Evolutionary conservation across 2,329 filamentous ascomycete genomes (phyloP).

Genomic region (Penicillium janthinellum): DNA sequence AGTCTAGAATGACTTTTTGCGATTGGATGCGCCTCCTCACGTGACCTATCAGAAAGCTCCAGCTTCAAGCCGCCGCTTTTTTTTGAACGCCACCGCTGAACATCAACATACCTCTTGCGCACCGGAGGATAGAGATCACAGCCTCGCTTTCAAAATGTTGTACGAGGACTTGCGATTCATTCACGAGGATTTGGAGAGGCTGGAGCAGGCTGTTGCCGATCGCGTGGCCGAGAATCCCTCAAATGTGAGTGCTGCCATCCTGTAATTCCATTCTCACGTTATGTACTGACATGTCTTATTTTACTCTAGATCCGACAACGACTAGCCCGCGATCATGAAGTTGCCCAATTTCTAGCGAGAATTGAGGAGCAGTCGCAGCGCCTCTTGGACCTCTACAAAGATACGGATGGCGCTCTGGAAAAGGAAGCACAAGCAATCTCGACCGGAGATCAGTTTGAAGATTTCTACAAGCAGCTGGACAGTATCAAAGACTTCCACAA

Average conservation of each 20-base stretch:
- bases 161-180: conserved; percentile 92
- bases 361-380: conserved; percentile 84
- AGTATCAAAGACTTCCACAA: conserved; percentile 85
- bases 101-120: conserved; percentile 9
- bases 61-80: conserved; percentile 20
- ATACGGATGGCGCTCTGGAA: conserved; percentile 69
- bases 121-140: not conserved
- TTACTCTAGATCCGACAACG: conserved; percentile 76
- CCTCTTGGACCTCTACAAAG: conserved; percentile 80
- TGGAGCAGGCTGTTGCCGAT: conserved; percentile 92
- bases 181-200: conserved; percentile 93
- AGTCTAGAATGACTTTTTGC: conserved; percentile 27
- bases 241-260: conserved; percentile 61
- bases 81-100: conserved; percentile 7
- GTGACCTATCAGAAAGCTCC: conserved; percentile 24
- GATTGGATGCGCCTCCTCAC: conserved; percentile 23
- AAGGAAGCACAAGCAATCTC: conserved; percentile 83
- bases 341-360: conserved; percentile 80
- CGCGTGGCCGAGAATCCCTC: conserved; percentile 85
- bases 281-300: conserved; percentile 22
- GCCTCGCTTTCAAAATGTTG: conserved; percentile 59
- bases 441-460: conserved; percentile 81
- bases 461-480: conserved; percentile 84
- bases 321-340: conserved; percentile 87
- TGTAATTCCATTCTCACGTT: not conserved